Percentiles rank a stretch among this genome's conserved stretches.
Conservation (phyloP, 306 rosid genomes). For the Prosopis cineraria region DNA sequence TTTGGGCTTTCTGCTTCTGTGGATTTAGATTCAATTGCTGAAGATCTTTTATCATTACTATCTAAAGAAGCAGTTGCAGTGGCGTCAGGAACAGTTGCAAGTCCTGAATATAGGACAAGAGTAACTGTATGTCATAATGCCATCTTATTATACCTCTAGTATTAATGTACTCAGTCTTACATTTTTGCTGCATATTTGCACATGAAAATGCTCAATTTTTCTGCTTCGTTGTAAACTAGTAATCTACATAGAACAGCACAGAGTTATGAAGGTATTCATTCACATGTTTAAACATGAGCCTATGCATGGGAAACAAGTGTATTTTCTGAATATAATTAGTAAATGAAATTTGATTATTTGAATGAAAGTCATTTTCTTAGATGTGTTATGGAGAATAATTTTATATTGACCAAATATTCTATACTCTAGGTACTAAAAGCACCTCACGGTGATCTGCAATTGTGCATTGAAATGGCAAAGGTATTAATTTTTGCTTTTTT, state of each 20-base stretch:
- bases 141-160: slow-evolving; percentile 6
- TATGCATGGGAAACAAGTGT: not conserved
- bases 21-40: slow-evolving; percentile 62
- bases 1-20: slow-evolving; percentile 73
- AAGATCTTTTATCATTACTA: slow-evolving; percentile 65
- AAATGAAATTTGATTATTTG: not conserved
- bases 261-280: not conserved
- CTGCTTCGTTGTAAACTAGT: not conserved
- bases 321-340: slow-evolving; percentile 3
- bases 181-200: not conserved
- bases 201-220: not conserved
- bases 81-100: slow-evolving; percentile 63
- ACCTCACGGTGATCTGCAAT: slow-evolving; percentile 77
- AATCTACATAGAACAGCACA: not conserved
- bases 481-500: slow-evolving; percentile 40
- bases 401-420: slow-evolving; percentile 17
- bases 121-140: slow-evolving; percentile 54
- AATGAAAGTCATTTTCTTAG: not conserved
- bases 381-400: slow-evolving; percentile 11
- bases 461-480: slow-evolving; percentile 97
- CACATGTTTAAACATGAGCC: not conserved
- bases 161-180: not conserved
- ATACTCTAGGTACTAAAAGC: slow-evolving; percentile 72
- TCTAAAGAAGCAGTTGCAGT: slow-evolving; percentile 43
- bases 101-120: slow-evolving; percentile 78